Base-by-base conservation (phyloP, 345 rosid species). In the Carallia pectinifolia region DNA sequence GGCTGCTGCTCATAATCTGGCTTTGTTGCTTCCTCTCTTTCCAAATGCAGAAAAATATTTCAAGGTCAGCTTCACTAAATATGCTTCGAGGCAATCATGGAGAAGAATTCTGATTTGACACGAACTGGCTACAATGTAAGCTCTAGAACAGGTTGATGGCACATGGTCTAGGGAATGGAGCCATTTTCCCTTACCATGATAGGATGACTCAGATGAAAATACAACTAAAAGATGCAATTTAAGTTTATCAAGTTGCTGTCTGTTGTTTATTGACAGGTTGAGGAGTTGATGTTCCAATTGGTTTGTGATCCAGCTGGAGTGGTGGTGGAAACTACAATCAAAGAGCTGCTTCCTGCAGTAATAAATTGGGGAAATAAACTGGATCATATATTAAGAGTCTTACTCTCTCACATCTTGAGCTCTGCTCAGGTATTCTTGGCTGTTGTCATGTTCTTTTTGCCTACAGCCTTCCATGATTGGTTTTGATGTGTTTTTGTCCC, bases 21-120 rank as follows among this genome's bases (percentile, higher is more conserved):
- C 96, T 12, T 77, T 94, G 89, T 85, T 91, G 80, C 98, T 94
- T 82, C 98, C 96, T 15, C 87, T 87, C 65, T 94, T 91, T 76
- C 98, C 91, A 12, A 90, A 81, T 82, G 84, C 76, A 73, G 98
- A 94, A 87, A 94, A 94, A 88, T 94, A 94, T 88, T 90, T 94
- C 89, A 94, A 94, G 98, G 98, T 94, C 89, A 88, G 95, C 87
- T 74, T 88, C 90, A 84, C 83, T 86, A 83, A 77, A 85, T 83
- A 85, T 87, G 85, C 88, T 82, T 85, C 77, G 76, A 80, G 83
- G 90, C 90, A 83, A 85, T 79, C 89, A 85, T 82, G 87, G 86
- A 84, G 89, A 83, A 79, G 86, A 84, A 78, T 82, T 85, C 88
- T 88, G 86, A 85, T 88, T 87, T 85, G 87, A 82, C 87, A 75